Evolutionary conservation across 208 protist genomes (phyloP), one percentile per base, ranked within the genome.

Genomic region (Trypanosoma melophagium): DNA sequence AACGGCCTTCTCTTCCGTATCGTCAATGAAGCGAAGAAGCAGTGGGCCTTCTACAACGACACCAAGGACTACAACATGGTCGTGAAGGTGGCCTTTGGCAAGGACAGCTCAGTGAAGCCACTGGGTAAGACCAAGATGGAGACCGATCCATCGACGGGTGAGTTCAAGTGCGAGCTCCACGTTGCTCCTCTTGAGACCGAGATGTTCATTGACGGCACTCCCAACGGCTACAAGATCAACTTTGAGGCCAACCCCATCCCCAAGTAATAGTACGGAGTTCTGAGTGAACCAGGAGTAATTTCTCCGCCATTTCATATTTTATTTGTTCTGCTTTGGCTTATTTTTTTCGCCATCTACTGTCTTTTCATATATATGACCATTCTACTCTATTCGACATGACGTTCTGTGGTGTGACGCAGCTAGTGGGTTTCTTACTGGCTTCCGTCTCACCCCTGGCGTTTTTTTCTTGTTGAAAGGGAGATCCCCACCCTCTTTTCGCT

Each of bases 11-110:
- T 93, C 50, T 93, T 93, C 78, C 87, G 87, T 51, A 84, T 93
- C 59, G 76, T 93, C 25, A 87, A 93, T 76, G 67, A 81, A 24
- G 76, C 86, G 53, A 81, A 89, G 69, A 84, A 85, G 74, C 76
- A 84, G 72, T 93, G 87, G 87, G 81, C 79, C 60, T 93, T 90
- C 66, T 93, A 93, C 76, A 93, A 93, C 70, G 87, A 93, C 67
- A 90, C 87, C 42, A 86, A 67, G 21, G 77, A 78, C 56, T 93
- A 90, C 82, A 80, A 81, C 58, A 90, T 93, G 84, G 44, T 75
- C 47, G 80, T 93, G 54, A 86, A 83, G 66, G 84, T 90, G 2
- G 66, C 66, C 22, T 93, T 93, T 66, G 84, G 81, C 66, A 86
- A 87, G 76, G 81, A 89, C 74, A 87, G 82, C 74, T 72, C 82